Evolutionary conservation across 202 grass and related monocot species (phyloP).

Genomic region (Elaeis oleifera): DNA sequence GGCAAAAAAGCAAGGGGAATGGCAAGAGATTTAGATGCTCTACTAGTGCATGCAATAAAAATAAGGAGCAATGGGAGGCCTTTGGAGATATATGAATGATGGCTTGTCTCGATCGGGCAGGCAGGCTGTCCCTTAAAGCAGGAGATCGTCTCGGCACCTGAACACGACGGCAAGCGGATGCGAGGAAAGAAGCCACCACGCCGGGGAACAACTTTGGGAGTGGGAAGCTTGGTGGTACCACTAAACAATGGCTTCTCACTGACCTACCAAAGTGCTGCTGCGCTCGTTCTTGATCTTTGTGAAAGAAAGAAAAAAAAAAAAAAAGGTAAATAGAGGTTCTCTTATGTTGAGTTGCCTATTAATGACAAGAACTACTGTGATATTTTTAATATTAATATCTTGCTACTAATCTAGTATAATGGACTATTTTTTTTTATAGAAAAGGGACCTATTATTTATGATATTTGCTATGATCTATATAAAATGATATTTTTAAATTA

Average conservation of each 20-base stretch:
- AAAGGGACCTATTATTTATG: too few species aligned
- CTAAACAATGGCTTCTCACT: neutral
- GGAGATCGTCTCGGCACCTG: constrained; percentile 37
- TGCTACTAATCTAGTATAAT: too few species aligned
- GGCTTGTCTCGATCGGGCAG: constrained; percentile 40
- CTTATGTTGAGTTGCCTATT: too few species aligned
- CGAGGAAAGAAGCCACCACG: neutral
- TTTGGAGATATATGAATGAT: constrained; percentile 21
- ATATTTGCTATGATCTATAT: too few species aligned
- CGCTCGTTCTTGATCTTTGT: too few species aligned
- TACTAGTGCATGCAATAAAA: constrained; percentile 13
- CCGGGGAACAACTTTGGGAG: constrained; percentile 6
- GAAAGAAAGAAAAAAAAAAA: too few species aligned
- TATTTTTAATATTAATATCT: too few species aligned
- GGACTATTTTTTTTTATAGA: too few species aligned
- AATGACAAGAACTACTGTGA: too few species aligned
- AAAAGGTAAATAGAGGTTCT: too few species aligned
- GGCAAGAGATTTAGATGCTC: constrained; percentile 18
- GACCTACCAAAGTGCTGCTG: too few species aligned
- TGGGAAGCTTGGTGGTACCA: constrained; percentile 22
- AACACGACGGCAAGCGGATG: neutral
- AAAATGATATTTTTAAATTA: too few species aligned
- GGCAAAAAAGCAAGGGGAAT: constrained; percentile 16
- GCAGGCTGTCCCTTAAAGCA: constrained; percentile 65
- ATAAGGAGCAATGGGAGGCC: neutral